Evolutionary conservation across 768 basidiomycete genomes (phyloP), one percentile per base, ranked within the genome.

Genomic region (Tricholoma matsutake): DNA sequence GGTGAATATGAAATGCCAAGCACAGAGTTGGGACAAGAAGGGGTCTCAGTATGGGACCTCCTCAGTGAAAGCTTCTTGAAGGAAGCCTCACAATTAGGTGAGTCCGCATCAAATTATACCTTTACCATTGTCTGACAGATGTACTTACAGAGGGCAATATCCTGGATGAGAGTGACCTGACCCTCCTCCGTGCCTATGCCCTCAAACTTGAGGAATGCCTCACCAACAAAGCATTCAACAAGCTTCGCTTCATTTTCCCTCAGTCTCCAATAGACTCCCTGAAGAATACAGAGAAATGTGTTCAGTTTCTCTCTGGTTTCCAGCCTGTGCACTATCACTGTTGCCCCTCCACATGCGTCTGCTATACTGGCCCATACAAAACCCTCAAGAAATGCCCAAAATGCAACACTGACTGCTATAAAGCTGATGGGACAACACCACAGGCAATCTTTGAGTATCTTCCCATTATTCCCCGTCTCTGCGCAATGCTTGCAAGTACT

Each of bases 311-410:
- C 22, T 25, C 22, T 25, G 22, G 22, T 25, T 25, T 25, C 22
- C 22, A 25, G 22, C 22, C 77, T 1, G 59, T 67, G 1, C 51
- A 37, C 3, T 78, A 70, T 64, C 65, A 81, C 64, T 81, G 79
- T 64, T 83, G 82, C 65, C 54, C 67, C 22, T 76, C 78, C 53
- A 78, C 76, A 0, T 83, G 82, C 65, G 3, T 25, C 22, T 25
- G 22, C 22, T 25, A 25, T 25, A 25, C 22, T 25, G 22, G 22
- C 22, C 22, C 69, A 0, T 68, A 74, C 34, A 64, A 59, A 6
- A 64, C 71, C 4, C n/a, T n/a, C n/a, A n/a, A n/a, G n/a, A n/a
- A n/a, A n/a, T n/a, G n/a, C n/a, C n/a, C n/a, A n/a, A n/a, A n/a
- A n/a, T n/a, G n/a, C n/a, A n/a, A n/a, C n/a, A n/a, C n/a, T n/a